Evolutionary conservation across 1,284 basidiomycete species (phyloP).

Genomic region (Fistulinella cinereoalba): DNA sequence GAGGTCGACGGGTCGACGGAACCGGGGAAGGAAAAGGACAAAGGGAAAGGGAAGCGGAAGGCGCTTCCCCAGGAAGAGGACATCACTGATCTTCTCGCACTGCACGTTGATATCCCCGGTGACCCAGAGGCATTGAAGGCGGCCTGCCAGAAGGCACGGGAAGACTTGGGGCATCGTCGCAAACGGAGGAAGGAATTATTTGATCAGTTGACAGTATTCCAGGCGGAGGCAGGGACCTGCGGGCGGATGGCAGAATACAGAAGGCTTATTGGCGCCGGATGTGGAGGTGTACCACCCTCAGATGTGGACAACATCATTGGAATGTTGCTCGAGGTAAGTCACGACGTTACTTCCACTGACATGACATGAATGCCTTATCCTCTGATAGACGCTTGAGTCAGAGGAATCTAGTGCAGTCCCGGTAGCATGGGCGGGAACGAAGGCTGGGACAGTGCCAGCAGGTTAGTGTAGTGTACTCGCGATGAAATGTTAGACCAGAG

Average conservation of each 20-base stretch:
- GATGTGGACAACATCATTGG: conserved; percentile 85
- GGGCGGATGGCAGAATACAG: conserved; percentile 87
- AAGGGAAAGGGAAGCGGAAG: conserved; percentile 50
- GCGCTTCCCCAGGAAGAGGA: conserved; percentile 50
- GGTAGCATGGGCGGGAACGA: conserved; percentile 37
- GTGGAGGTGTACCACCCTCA: conserved; percentile 79
- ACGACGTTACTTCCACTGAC: neutral
- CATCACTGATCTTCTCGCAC: conserved; percentile 56
- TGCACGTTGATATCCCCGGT: conserved; percentile 56
- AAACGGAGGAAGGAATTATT: conserved; percentile 71
- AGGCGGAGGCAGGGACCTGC: conserved; percentile 86
- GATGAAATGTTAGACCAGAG: conserved; percentile 1
- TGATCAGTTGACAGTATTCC: conserved; percentile 72
- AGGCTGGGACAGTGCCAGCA: conserved; percentile 20
- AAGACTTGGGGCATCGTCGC: conserved; percentile 63
- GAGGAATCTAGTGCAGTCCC: conserved; percentile 65
- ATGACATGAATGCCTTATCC: too few species aligned
- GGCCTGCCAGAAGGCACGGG: conserved; percentile 59
- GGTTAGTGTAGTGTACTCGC: conserved; percentile 13
- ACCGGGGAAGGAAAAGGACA: conserved; percentile 29
- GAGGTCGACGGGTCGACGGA: conserved; percentile 29
- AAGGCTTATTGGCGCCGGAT: conserved; percentile 81
- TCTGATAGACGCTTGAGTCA: conserved; percentile 61
- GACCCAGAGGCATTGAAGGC: conserved; percentile 56
- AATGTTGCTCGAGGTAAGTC: conserved; percentile 76